phyloP scores from a whole-genome alignment of 1,284 basidiomycete genomes.

The Phaffia rhodozyma region DNA sequence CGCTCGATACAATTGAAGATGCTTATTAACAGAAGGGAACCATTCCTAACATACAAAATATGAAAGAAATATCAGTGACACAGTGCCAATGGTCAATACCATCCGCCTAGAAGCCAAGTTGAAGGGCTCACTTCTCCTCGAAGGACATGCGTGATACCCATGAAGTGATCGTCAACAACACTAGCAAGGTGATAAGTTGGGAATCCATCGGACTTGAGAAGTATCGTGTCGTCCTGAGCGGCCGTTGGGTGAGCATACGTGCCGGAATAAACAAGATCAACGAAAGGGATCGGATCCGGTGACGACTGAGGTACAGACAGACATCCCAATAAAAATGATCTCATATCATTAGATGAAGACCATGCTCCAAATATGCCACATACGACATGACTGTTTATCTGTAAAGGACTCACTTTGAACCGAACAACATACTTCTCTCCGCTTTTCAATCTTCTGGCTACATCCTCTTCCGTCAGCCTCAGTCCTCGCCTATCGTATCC shows the following conservation, averaged over 20 bases:
- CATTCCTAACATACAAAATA: conserved; percentile 57
- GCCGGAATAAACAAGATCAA: conserved; percentile 63
- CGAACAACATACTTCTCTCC: conserved; percentile 74
- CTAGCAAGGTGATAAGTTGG: conserved; percentile 96
- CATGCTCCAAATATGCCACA: too few relatives aligned
- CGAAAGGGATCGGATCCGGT: conserved; percentile 18
- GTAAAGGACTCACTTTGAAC: conserved; percentile 54
- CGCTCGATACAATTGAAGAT: conserved; percentile 76
- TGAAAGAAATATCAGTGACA: neutral
- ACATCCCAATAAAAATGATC: conserved; percentile 1
- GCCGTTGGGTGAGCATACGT: conserved; percentile 62
- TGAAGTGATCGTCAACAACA: conserved; percentile 88
- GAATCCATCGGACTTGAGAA: conserved; percentile 83
- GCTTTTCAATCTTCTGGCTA: conserved; percentile 53
- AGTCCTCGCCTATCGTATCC: conserved; percentile 79
- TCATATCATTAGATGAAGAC: neutral
- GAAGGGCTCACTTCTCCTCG: conserved; percentile 63
- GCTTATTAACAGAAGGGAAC: conserved; percentile 86
- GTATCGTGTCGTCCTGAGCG: conserved; percentile 74
- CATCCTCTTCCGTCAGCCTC: conserved; percentile 73
- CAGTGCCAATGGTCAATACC: neutral
- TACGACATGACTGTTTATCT: neutral
- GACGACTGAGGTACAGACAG: conserved; percentile 41
- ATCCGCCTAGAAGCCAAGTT: neutral
- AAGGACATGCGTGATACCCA: conserved; percentile 91